Evolutionary conservation across 257 asterid genomes (phyloP).

Genomic region (Oldenlandia corymbosa): DNA sequence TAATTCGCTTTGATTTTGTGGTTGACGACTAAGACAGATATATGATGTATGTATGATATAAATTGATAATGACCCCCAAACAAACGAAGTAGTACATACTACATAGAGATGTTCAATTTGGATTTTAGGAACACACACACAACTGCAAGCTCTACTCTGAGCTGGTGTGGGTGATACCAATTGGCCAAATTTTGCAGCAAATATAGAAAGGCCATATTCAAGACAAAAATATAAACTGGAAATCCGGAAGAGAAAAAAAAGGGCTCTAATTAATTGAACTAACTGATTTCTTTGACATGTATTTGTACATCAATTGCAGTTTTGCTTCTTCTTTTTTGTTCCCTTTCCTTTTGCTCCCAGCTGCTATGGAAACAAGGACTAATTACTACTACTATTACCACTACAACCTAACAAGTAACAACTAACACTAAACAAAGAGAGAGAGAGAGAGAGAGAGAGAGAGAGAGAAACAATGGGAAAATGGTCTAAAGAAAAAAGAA

Average conservation of each 20-base stretch:
- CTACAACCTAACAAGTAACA: not conserved
- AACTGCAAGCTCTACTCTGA: no score
- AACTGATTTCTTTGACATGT: conserved; percentile 17
- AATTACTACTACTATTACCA: not conserved
- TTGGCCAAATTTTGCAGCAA: no score
- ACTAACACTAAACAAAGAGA: not conserved
- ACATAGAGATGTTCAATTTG: not conserved
- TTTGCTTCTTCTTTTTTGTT: no score
- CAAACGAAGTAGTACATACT: no score
- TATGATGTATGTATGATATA: no score
- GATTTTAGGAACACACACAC: no score
- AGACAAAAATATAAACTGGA: no score
- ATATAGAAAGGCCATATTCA: no score
- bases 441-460: not conserved
- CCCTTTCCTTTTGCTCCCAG: not conserved
- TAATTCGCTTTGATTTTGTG: conserved; percentile 10
- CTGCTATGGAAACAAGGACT: not conserved
- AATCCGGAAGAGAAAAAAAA: no score
- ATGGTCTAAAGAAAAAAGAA: not conserved
- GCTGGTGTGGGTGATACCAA: no score
- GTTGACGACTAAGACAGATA: not conserved
- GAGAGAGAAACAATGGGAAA: not conserved
- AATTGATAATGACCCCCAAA: no score
- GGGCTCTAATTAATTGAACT: conserved; percentile 12
- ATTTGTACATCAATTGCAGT: conserved; percentile 10